Percentiles rank a stretch among this genome's conserved stretches.
Evolutionary conservation across 2,329 filamentous ascomycete genomes (phyloP).

Genomic region (Aspergillus sp.): DNA sequence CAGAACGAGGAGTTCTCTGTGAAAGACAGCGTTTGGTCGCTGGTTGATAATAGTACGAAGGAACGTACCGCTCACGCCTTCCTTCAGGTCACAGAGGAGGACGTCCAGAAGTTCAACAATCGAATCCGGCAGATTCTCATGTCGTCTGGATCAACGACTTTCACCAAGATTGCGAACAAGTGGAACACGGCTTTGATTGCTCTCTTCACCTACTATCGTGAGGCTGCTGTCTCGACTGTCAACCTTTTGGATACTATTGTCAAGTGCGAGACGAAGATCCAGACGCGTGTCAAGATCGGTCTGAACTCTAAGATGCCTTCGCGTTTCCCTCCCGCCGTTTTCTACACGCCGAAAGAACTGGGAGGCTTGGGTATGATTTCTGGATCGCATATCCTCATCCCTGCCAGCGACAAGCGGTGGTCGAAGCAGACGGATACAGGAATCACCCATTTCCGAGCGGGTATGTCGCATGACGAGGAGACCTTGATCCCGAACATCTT

Average conservation of each 20-base stretch:
- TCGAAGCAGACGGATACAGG: slow-evolving; percentile 96
- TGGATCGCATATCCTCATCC: slow-evolving; percentile 93
- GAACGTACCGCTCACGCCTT: slow-evolving; percentile 96
- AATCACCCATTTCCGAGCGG: slow-evolving; percentile 90
- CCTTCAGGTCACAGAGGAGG: slow-evolving; percentile 93
- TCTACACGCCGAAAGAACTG: slow-evolving; percentile 96
- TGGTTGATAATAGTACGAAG: slow-evolving; percentile 93
- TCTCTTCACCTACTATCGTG: slow-evolving; percentile 96
- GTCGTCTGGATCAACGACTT: slow-evolving; percentile 98
- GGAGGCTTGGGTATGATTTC: slow-evolving; percentile 98
- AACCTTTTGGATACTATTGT: slow-evolving; percentile 93
- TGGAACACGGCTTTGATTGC: slow-evolving; percentile 98
- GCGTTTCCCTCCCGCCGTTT: slow-evolving; percentile 93
- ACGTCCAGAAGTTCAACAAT: slow-evolving; percentile 98
- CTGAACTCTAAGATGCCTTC: slow-evolving; percentile 99
- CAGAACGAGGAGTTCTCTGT: slow-evolving; percentile 93
- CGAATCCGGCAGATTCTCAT: slow-evolving; percentile 96
- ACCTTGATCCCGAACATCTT: slow-evolving; percentile 98
- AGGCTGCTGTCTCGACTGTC: slow-evolving; percentile 92
- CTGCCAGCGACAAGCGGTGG: slow-evolving; percentile 95
- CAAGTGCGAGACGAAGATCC: slow-evolving; percentile 99
- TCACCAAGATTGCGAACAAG: slow-evolving; percentile 99
- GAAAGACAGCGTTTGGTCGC: slow-evolving; percentile 96
- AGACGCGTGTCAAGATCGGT: slow-evolving; percentile 96
- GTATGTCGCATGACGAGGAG: slow-evolving; percentile 97